These are phyloP conservation scores for Bertia moriformis DNA, from an alignment of 2,329 filamentous ascomycete species.

Conservation along the genomic window DNA sequence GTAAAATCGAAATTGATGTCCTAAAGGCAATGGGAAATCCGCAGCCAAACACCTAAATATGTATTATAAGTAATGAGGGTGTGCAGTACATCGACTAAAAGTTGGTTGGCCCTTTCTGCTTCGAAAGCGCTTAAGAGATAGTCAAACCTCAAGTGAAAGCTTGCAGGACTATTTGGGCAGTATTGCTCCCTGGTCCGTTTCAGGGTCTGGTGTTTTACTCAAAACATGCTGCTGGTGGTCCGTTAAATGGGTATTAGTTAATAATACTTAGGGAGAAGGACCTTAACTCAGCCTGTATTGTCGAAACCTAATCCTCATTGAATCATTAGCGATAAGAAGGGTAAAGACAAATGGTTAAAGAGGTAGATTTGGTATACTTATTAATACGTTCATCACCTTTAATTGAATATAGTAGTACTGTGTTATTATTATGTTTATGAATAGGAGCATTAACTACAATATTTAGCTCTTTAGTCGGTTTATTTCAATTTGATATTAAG, in stretches of 20 bases:
- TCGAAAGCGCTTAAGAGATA: background rate
- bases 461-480: slow-evolving; percentile 4
- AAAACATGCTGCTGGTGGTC: background rate
- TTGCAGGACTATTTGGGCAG: background rate
- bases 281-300: background rate
- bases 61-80: background rate
- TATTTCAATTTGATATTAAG: slow-evolving; percentile 4
- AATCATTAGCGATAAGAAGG: too few species aligned
- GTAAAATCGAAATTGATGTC: background rate
- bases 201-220: too few species aligned
- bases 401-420: slow-evolving; percentile 4
- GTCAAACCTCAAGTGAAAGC: background rate
- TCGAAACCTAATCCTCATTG: background rate
- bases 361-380: too few species aligned
- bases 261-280: background rate
- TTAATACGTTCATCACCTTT: too few species aligned
- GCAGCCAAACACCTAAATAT: background rate
- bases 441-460: slow-evolving; percentile 3
- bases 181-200: background rate
- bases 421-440: slow-evolving; percentile 4
- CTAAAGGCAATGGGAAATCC: background rate
- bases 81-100: background rate
- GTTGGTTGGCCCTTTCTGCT: background rate
- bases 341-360: background rate
- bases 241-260: background rate